A percentile compares a stretch with the other conserved stretches of the same genome.
Conservation (phyloP, 139 green algal genomes). For the Volvox africanus region DNA sequence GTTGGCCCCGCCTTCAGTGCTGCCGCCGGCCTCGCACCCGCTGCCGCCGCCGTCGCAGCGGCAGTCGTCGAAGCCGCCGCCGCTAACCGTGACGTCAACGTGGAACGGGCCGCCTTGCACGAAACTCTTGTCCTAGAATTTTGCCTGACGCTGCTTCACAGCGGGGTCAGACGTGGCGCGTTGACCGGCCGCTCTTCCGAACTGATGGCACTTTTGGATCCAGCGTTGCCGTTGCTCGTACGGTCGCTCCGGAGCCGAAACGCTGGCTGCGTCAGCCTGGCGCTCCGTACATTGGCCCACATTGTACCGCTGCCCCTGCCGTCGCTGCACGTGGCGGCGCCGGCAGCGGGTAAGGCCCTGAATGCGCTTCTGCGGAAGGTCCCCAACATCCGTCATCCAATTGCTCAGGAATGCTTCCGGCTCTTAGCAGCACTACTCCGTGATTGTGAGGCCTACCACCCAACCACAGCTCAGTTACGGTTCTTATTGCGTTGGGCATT, state of each 20-base stretch:
- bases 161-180: constrained; percentile 35
- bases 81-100: neutral
- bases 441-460: constrained; percentile 72
- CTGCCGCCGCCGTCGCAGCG: neutral
- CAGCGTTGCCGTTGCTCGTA: constrained; percentile 82
- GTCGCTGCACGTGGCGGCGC: constrained; percentile 52
- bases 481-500: constrained; percentile 87
- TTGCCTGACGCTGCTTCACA: constrained; percentile 81
- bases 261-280: constrained; percentile 59
- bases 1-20: constrained; percentile 24
- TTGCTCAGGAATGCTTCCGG: constrained; percentile 71
- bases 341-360: constrained; percentile 60
- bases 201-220: constrained; percentile 71
- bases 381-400: constrained; percentile 66
- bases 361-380: constrained; percentile 71
- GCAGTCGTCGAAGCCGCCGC: neutral
- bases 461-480: constrained; percentile 74
- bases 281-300: constrained; percentile 71
- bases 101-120: constrained; percentile 67
- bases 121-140: constrained; percentile 87
- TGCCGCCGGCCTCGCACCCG: neutral
- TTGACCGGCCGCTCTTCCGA: constrained; percentile 54
- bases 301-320: constrained; percentile 74
- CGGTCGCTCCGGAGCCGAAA: constrained; percentile 65
- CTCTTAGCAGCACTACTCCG: constrained; percentile 84